Evolutionary conservation across 2,329 filamentous ascomycete species (phyloP).

Genomic region (Torrubiella hemipterigena): DNA sequence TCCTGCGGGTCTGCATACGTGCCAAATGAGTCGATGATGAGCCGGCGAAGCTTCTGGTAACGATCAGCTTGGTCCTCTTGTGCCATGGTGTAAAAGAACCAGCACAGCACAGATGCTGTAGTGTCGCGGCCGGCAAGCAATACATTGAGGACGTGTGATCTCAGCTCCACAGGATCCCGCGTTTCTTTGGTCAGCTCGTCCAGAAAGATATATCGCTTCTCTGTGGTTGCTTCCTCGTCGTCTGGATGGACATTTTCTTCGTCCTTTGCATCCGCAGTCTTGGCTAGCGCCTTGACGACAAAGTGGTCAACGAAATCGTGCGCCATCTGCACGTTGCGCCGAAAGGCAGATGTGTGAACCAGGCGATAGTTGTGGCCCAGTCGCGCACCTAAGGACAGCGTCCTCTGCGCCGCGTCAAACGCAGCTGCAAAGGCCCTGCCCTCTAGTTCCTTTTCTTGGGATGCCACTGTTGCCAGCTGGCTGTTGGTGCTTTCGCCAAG

Average conservation of each 20-base stretch:
- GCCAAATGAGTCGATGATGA: slow-evolving; percentile 38
- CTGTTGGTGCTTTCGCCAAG: slow-evolving; percentile 40
- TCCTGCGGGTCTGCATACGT: slow-evolving; percentile 16
- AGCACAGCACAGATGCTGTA: slow-evolving; percentile 36
- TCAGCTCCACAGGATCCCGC: slow-evolving; percentile 13
- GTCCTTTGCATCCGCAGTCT: slow-evolving; percentile 1
- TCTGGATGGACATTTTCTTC: slow-evolving; percentile 5
- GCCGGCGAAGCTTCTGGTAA: slow-evolving; percentile 28
- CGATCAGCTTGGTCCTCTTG: slow-evolving; percentile 21
- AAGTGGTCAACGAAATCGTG: slow-evolving; percentile 6
- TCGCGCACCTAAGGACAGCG: slow-evolving; percentile 6
- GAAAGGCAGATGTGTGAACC: slow-evolving; percentile 3
- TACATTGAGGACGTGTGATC: slow-evolving; percentile 22
- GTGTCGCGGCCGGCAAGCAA: slow-evolving; percentile 42
- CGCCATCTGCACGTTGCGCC: slow-evolving; percentile 4
- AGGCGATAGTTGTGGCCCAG: slow-evolving; percentile 6
- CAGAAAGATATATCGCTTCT: slow-evolving; percentile 19
- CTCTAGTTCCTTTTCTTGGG: slow-evolving; percentile 8
- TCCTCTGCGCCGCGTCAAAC: slow-evolving; percentile 6
- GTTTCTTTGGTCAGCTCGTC: slow-evolving; percentile 21
- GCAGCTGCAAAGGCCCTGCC: slow-evolving; percentile 12
- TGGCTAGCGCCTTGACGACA: neutral
- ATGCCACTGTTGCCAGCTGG: slow-evolving; percentile 14
- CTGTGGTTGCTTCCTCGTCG: slow-evolving; percentile 5
- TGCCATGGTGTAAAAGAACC: slow-evolving; percentile 31